A percentile compares a stretch with the other conserved stretches of the same genome.
phyloP scores from a whole-genome alignment of 2,329 filamentous ascomycete genomes.

The Alternaria brassicicola region DNA sequence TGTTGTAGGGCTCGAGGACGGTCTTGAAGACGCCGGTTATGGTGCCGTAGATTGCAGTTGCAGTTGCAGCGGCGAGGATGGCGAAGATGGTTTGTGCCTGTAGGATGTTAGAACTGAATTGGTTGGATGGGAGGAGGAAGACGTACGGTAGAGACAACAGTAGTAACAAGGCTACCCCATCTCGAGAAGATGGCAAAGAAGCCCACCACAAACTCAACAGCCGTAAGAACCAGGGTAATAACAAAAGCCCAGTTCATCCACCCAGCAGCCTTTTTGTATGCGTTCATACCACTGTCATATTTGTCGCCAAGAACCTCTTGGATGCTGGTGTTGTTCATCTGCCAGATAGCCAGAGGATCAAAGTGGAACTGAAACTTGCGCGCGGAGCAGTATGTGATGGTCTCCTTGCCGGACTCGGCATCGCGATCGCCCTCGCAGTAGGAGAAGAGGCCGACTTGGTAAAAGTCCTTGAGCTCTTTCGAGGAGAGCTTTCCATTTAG shows the following conservation, averaged over 20 bases:
- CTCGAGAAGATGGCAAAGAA: slow-evolving; percentile 84
- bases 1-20: slow-evolving; percentile 72
- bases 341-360: slow-evolving; percentile 70
- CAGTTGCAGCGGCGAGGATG: slow-evolving; percentile 70
- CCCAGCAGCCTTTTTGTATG: slow-evolving; percentile 74
- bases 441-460: slow-evolving; percentile 83
- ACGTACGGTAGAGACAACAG: slow-evolving; percentile 72
- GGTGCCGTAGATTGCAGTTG: slow-evolving; percentile 74
- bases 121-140: slow-evolving; percentile 36
- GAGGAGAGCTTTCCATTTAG: slow-evolving; percentile 47
- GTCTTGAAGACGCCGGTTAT: slow-evolving; percentile 72
- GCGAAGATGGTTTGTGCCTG: slow-evolving; percentile 62
- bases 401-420: slow-evolving; percentile 55
- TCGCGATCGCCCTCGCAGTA: slow-evolving; percentile 74
- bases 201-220: slow-evolving; percentile 75
- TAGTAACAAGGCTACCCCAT: slow-evolving; percentile 81
- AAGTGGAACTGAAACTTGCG: slow-evolving; percentile 78
- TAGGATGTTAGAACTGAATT: slow-evolving; percentile 23
- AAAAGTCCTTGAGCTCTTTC: slow-evolving; percentile 70
- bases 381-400: slow-evolving; percentile 68
- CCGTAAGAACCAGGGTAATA: slow-evolving; percentile 72
- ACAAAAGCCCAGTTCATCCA: slow-evolving; percentile 87
- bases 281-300: slow-evolving; percentile 69
- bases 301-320: slow-evolving; percentile 66
- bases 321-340: slow-evolving; percentile 61